Evolutionary conservation across 2,329 filamentous ascomycete genomes (phyloP).

Genomic region (Calonectria hawksworthii): DNA sequence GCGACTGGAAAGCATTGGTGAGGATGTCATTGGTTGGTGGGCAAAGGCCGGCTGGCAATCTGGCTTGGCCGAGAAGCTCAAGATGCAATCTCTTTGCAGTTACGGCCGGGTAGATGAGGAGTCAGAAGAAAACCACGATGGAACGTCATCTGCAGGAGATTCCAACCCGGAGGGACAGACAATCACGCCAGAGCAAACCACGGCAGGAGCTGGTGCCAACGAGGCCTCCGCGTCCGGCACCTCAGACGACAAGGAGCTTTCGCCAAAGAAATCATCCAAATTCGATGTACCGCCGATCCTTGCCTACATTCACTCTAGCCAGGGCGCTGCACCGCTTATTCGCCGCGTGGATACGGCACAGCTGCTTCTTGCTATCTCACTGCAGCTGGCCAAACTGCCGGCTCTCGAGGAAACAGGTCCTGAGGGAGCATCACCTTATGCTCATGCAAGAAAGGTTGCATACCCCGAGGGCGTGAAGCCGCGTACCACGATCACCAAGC

Average conservation of each 20-base stretch:
- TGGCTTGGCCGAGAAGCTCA: slow-evolving; percentile 83
- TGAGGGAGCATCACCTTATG: slow-evolving; percentile 76
- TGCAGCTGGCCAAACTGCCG: slow-evolving; percentile 89
- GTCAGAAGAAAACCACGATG: slow-evolving; percentile 50
- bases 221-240: slow-evolving; percentile 12
- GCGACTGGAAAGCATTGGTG: slow-evolving; percentile 86
- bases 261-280: slow-evolving; percentile 34
- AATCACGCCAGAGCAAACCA: slow-evolving; percentile 9
- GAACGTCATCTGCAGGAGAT: slow-evolving; percentile 44
- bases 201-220: neutral
- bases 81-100: slow-evolving; percentile 73
- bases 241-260: slow-evolving; percentile 20
- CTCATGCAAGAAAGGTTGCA: slow-evolving; percentile 84
- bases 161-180: slow-evolving; percentile 37
- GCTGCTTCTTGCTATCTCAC: slow-evolving; percentile 83
- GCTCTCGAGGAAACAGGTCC: slow-evolving; percentile 74
- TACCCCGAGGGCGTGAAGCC: slow-evolving; percentile 86
- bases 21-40: slow-evolving; percentile 96
- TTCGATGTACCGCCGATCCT: slow-evolving; percentile 77
- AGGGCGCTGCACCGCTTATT: slow-evolving; percentile 73
- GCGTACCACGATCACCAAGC: slow-evolving; percentile 84
- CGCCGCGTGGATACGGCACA: slow-evolving; percentile 90
- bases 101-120: slow-evolving; percentile 57
- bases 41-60: slow-evolving; percentile 94
- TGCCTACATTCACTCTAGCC: slow-evolving; percentile 82